These are phyloP conservation scores for Leptodermis oblonga DNA, from an alignment of 257 asterid species.

Conservation along the genomic window DNA sequence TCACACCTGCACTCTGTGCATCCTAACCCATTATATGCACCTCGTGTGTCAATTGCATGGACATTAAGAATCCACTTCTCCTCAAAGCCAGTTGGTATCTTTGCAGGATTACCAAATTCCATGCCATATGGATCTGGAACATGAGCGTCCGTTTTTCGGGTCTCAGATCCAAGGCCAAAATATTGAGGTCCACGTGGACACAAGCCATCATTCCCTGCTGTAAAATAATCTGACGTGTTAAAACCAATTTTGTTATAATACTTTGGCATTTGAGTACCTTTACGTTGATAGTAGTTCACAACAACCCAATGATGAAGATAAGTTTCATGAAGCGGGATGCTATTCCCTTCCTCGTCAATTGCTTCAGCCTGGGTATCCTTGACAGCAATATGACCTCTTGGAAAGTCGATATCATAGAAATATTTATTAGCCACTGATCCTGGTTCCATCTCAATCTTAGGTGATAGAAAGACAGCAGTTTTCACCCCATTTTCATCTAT, in stretches of 20 bases:
- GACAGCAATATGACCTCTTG: conserved; percentile 68
- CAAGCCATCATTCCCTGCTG: conserved; percentile 46
- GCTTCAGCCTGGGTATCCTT: conserved; percentile 62
- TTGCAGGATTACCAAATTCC: conserved; percentile 53
- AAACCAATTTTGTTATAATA: conserved; percentile 14
- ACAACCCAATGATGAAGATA: conserved; percentile 81
- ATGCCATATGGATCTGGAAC: conserved; percentile 82
- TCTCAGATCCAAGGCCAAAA: conserved; percentile 91
- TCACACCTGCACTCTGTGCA: conserved; percentile 83
- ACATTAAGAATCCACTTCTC: conserved; percentile 70
- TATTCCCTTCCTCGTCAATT: conserved; percentile 50
- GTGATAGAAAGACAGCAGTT: conserved; percentile 52
- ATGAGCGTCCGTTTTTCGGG: conserved; percentile 49
- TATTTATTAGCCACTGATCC: conserved; percentile 56
- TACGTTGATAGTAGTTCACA: conserved; percentile 38
- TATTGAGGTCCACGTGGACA: conserved; percentile 59
- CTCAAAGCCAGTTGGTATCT: conserved; percentile 60
- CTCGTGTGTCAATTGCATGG: conserved; percentile 85
- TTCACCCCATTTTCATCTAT: conserved; percentile 30
- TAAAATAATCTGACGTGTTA: conserved; percentile 26
- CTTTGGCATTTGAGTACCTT: conserved; percentile 18
- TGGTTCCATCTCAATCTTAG: conserved; percentile 48
- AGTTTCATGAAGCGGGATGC: conserved; percentile 66
- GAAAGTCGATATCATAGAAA: conserved; percentile 50
- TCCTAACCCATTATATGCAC: conserved; percentile 57